Conservation (phyloP, 2,329 filamentous ascomycete species). For the Ilyonectria destructans region DNA sequence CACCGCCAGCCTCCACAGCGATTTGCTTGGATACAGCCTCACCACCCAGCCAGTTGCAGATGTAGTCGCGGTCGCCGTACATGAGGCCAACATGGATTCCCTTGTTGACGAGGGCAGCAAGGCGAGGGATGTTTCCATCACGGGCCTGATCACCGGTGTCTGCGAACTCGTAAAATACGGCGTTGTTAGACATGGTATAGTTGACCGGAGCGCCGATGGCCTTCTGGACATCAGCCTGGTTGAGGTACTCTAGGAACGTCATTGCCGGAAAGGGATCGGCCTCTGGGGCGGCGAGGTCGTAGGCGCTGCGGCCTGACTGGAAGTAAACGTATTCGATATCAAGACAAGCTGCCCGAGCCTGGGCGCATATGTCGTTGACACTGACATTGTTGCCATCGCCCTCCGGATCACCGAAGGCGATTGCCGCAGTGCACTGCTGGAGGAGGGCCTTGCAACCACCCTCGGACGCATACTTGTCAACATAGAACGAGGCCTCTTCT, state of each 20-base stretch:
- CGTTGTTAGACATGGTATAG: conserved; percentile 66
- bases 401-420: conserved; percentile 57
- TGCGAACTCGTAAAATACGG: conserved; percentile 64
- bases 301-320: conserved; percentile 69
- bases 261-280: conserved; percentile 75
- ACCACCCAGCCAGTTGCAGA: conserved; percentile 82
- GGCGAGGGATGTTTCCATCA: conserved; percentile 71
- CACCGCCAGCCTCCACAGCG: conserved; percentile 62
- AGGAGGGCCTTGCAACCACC: conserved; percentile 71
- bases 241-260: conserved; percentile 77
- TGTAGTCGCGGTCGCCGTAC: conserved; percentile 77
- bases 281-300: conserved; percentile 73
- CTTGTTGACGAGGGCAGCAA: conserved; percentile 73
- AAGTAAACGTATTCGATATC: conserved; percentile 73
- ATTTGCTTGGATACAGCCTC: conserved; percentile 79
- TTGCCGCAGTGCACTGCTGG: conserved; percentile 65
- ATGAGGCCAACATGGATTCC: conserved; percentile 81
- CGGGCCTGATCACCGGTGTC: conserved; percentile 75
- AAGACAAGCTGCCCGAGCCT: conserved; percentile 62
- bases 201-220: conserved; percentile 76
- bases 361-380: conserved; percentile 66
- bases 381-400: conserved; percentile 58
- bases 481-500: conserved; percentile 65
- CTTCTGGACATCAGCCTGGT: conserved; percentile 69
- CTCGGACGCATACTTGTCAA: conserved; percentile 48